phyloP scores from a whole-genome alignment of 2,329 filamentous ascomycete genomes.

The Penicillium nordicum region DNA sequence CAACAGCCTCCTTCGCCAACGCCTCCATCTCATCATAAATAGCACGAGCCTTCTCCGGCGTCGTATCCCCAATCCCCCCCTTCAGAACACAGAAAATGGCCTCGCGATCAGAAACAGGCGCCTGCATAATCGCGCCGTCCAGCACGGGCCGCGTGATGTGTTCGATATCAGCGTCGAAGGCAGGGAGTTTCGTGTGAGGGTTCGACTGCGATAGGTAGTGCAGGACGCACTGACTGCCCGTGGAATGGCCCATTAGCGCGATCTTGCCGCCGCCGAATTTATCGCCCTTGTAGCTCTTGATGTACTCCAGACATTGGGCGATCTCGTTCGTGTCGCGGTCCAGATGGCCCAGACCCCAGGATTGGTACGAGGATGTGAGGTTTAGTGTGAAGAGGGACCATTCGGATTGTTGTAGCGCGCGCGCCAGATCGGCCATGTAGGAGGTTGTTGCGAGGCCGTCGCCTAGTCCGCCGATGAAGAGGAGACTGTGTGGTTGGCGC shows the following conservation, averaged over 20 bases:
- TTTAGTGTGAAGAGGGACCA: slow-evolving; percentile 56
- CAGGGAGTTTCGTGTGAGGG: slow-evolving; percentile 31
- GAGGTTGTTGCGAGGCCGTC: slow-evolving; percentile 56
- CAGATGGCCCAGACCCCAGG: slow-evolving; percentile 55
- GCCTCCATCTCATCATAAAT: slow-evolving; percentile 33
- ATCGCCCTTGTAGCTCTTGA: slow-evolving; percentile 39
- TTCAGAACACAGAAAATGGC: slow-evolving; percentile 46
- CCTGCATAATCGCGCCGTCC: slow-evolving; percentile 76
- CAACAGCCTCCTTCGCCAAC: slow-evolving; percentile 29
- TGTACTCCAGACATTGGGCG: slow-evolving; percentile 50
- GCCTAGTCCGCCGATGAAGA: slow-evolving; percentile 58
- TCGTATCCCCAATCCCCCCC: slow-evolving; percentile 26
- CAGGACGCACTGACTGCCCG: slow-evolving; percentile 66
- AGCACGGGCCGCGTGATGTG: slow-evolving; percentile 51
- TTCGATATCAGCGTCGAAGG: slow-evolving; percentile 29
- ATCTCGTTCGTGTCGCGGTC: slow-evolving; percentile 55
- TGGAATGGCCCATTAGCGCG: slow-evolving; percentile 66
- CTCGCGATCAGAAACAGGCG: slow-evolving; percentile 74
- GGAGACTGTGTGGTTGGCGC: slow-evolving; percentile 47
- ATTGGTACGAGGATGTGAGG: slow-evolving; percentile 51
- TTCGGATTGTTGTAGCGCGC: slow-evolving; percentile 43
- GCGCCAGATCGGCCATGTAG: slow-evolving; percentile 52
- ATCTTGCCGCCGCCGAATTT: slow-evolving; percentile 46
- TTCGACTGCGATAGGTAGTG: slow-evolving; percentile 55
- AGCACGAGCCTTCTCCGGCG: slow-evolving; percentile 21